Evolutionary conservation across 2,329 filamentous ascomycete genomes (phyloP), one percentile per base, ranked within the genome.

Genomic region (Aureobasidium sp.): DNA sequence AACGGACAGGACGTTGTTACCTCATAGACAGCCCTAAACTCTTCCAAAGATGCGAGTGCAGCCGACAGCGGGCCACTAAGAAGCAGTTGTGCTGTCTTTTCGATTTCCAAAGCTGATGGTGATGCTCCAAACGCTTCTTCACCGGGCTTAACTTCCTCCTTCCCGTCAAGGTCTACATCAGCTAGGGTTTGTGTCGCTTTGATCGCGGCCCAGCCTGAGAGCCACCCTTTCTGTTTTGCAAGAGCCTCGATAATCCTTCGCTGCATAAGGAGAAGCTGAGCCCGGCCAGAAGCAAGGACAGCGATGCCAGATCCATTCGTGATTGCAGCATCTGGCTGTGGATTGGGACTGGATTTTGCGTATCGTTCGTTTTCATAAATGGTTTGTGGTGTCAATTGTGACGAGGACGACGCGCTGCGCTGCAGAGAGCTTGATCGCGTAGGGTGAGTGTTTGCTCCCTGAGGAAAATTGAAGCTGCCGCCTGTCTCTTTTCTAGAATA

Each of bases 231-330:
- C 63, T 84, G 83, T 69, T 83, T 85, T 2, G 90, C 92, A 50
- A 91, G 76, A 53, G 86, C 82, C 68, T 93, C 87, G 0, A 97
- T 78, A 5, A 94, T 83, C 65, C 89, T 90, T 61, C 93, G 82
- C 9, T 91, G 92, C 44, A 96, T 77, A 61, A 90, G 78, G 64
- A 91, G 88, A 2, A 97, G 80, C 69, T 96, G 91, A 6, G 90
- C 93, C 68, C 93, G 83, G 63, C 86, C 85, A 48, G 90, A 89
- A 39, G 92, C 90, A 29, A 97, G 78, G 60, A 95, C 89, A 70
- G 95, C 89, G 0, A 92, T 77, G 0, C 93, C 70, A 34, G 73
- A 61, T 39, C 54, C 68, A 42, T 41, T 53, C 5, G 62, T 42
- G 13, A 48, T 49, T 3, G 39, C 45, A 30, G 49, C 36, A 41